These are phyloP conservation scores for Tulasnella sp. DNA, from an alignment of 768 basidiomycete genomes.

Conservation along the genomic window DNA sequence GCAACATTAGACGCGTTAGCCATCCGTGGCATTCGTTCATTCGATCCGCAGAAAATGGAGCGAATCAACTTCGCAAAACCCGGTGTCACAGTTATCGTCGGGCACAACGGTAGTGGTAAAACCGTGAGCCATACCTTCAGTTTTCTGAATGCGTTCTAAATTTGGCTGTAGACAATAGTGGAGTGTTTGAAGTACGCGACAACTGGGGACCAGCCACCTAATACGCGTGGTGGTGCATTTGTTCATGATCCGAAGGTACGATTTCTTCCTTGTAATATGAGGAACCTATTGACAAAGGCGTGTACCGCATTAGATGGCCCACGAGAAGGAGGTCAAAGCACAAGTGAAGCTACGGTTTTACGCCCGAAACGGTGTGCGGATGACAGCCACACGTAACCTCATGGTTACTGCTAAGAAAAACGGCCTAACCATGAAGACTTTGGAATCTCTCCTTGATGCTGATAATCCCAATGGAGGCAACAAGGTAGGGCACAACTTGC, in stretches of 20 bases:
- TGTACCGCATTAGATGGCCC: constrained; percentile 52
- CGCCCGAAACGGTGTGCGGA: constrained; percentile 77
- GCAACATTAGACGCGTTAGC: constrained; percentile 84
- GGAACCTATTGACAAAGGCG: not conserved
- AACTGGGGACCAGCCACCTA: constrained; percentile 94
- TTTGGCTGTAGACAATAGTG: constrained; percentile 59
- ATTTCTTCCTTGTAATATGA: not conserved
- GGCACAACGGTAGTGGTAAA: constrained; percentile 97
- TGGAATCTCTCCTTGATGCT: constrained; percentile 77
- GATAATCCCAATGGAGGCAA: constrained; percentile 54
- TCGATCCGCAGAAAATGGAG: constrained; percentile 87
- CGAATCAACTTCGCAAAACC: constrained; percentile 97
- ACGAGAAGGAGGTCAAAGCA: constrained; percentile 97
- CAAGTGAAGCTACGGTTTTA: constrained; percentile 91
- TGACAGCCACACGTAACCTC: constrained; percentile 82
- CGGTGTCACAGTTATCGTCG: constrained; percentile 87
- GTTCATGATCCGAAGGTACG: constrained; percentile 80
- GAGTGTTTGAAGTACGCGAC: constrained; percentile 99
- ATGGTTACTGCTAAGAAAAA: constrained; percentile 91
- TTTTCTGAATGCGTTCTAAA: not conserved
- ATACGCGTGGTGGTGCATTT: constrained; percentile 96
- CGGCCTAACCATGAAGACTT: constrained; percentile 90
- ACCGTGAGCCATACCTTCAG: constrained; percentile 35
- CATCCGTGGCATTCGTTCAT: constrained; percentile 86
- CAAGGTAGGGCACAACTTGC: constrained; percentile 44